phyloP scores from a whole-genome alignment of 2,329 filamentous ascomycete genomes.

The Thelonectria discophora region DNA sequence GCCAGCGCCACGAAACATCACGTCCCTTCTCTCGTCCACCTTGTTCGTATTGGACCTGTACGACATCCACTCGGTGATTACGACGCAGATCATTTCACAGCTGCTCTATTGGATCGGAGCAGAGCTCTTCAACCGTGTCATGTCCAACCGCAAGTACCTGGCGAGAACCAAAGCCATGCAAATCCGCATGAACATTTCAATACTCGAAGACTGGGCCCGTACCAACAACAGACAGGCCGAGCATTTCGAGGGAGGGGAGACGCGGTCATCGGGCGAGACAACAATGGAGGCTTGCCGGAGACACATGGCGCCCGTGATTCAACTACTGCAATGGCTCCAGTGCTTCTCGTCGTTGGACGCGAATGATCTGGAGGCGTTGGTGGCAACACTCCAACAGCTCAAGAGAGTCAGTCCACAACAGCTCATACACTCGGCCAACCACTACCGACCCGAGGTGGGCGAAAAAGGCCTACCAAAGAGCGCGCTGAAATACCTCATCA shows the following conservation, averaged over 20 bases:
- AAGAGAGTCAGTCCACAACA: conserved; percentile 86
- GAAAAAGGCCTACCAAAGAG: conserved; percentile 91
- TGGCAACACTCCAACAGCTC: conserved; percentile 89
- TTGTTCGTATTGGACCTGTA: conserved; percentile 98
- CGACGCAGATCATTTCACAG: conserved; percentile 88
- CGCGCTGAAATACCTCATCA: conserved; percentile 84
- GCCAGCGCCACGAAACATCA: conserved; percentile 92
- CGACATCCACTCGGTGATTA: conserved; percentile 97
- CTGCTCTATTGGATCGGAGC: conserved; percentile 96
- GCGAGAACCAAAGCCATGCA: conserved; percentile 99
- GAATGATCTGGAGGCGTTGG: conserved; percentile 87
- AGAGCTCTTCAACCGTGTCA: conserved; percentile 96
- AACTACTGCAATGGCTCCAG: conserved; percentile 96
- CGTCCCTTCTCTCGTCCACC: conserved; percentile 92
- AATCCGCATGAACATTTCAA: conserved; percentile 98
- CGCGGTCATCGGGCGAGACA: conserved; percentile 83
- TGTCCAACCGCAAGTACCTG: conserved; percentile 94
- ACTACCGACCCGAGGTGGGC: conserved; percentile 93
- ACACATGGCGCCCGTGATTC: conserved; percentile 89
- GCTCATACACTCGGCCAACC: conserved; percentile 88
- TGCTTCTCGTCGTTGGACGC: conserved; percentile 90
- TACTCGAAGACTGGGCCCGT: conserved; percentile 94
- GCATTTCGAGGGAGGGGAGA: conserved; percentile 93
- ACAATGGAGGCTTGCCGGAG: conserved; percentile 84
- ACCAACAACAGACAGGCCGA: conserved; percentile 93